phyloP scores from a whole-genome alignment of 2,329 filamentous ascomycete species.

The Metarhizium anisopliae region DNA sequence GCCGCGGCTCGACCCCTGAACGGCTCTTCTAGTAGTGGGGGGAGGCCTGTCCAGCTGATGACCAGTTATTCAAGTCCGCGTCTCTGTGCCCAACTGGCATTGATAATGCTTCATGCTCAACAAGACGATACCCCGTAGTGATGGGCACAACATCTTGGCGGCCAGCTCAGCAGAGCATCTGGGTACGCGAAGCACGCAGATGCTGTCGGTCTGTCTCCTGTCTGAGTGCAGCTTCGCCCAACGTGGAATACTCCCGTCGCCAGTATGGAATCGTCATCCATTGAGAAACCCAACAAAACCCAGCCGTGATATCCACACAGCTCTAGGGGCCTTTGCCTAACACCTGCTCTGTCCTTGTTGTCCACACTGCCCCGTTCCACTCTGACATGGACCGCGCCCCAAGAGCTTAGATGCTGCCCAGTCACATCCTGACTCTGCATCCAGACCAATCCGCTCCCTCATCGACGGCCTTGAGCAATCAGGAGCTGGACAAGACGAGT shows the following conservation, averaged over 20 bases:
- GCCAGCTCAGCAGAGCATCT: neutral
- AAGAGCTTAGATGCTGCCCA: too few species aligned
- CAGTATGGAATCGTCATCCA: too few species aligned
- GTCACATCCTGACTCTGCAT: neutral
- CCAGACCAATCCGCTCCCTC: neutral
- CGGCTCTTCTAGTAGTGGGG: neutral
- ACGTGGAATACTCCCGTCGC: too few species aligned
- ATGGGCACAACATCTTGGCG: neutral
- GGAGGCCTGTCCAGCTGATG: neutral
- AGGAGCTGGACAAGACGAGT: too few species aligned
- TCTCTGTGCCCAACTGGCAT: neutral
- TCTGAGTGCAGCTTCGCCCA: too few species aligned
- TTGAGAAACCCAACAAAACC: too few species aligned
- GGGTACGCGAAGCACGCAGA: neutral
- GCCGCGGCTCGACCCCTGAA: neutral
- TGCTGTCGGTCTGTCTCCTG: neutral
- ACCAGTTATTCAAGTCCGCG: neutral
- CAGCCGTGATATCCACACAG: too few species aligned
- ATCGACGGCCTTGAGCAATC: neutral
- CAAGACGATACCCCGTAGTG: too few species aligned
- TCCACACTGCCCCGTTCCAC: neutral
- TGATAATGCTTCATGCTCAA: too few species aligned
- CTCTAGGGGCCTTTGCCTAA: too few species aligned
- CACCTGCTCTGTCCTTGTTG: too few species aligned
- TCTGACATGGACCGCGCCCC: too few species aligned